phyloP scores from a whole-genome alignment of 2,329 filamentous ascomycete genomes.

The Leptoxyphium fumago region DNA sequence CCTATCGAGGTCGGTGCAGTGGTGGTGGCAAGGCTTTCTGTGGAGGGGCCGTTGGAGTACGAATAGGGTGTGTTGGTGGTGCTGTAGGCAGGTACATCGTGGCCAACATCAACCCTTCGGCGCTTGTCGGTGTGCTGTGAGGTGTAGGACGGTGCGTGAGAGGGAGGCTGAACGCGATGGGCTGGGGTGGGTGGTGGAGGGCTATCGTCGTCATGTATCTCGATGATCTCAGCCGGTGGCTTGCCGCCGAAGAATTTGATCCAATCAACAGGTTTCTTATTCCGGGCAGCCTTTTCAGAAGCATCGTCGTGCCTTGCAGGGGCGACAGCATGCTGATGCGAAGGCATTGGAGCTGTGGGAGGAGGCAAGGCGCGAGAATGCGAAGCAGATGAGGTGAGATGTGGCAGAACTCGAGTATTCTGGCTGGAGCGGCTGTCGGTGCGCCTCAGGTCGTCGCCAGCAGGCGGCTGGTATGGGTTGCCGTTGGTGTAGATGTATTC shows the following conservation, averaged over 20 bases:
- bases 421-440: slow-evolving; percentile 14
- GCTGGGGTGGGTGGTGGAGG: slow-evolving; percentile 11
- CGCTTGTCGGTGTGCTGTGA: slow-evolving; percentile 54
- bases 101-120: slow-evolving; percentile 44
- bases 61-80: slow-evolving; percentile 52
- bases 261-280: slow-evolving; percentile 20
- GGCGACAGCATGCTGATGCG: neutral
- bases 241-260: slow-evolving; percentile 22
- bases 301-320: neutral
- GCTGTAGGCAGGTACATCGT: slow-evolving; percentile 16
- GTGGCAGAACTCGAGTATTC: slow-evolving; percentile 1
- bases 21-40: slow-evolving; percentile 47
- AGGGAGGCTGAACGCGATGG: slow-evolving; percentile 3
- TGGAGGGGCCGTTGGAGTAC: slow-evolving; percentile 49
- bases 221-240: slow-evolving; percentile 35
- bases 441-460: slow-evolving; percentile 13
- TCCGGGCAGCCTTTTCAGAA: neutral
- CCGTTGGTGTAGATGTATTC: slow-evolving; percentile 10
- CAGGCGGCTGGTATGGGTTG: slow-evolving; percentile 5
- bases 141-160: slow-evolving; percentile 10
- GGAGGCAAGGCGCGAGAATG: slow-evolving; percentile 12
- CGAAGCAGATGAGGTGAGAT: slow-evolving; percentile 3
- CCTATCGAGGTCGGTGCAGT: slow-evolving; percentile 69
- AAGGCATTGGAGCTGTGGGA: slow-evolving; percentile 5
- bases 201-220: slow-evolving; percentile 36